Evolutionary conservation across 2,329 filamentous ascomycete species (phyloP).

Genomic region (Penicillium sp.): DNA sequence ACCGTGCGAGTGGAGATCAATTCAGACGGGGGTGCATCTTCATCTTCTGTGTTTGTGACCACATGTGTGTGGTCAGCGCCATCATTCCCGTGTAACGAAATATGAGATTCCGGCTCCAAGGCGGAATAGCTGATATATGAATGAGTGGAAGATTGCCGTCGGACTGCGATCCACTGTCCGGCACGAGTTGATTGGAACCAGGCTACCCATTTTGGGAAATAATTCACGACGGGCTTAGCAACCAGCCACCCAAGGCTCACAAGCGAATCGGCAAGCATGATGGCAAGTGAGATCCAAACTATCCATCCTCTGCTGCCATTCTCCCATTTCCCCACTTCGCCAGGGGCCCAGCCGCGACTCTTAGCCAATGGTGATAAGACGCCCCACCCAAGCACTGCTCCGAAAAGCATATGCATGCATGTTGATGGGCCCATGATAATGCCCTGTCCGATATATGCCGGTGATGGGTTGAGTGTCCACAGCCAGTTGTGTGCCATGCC

Average conservation of each 20-base stretch:
- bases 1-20: constrained; percentile 71
- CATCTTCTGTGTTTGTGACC: constrained; percentile 43
- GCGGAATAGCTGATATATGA: constrained; percentile 34
- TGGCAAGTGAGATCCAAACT: constrained; percentile 90
- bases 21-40: constrained; percentile 80
- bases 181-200: constrained; percentile 29
- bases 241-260: constrained; percentile 80
- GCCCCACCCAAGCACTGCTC: constrained; percentile 85
- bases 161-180: constrained; percentile 28
- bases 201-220: constrained; percentile 40
- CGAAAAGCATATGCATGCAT: constrained; percentile 90
- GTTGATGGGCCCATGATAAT: constrained; percentile 98
- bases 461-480: constrained; percentile 92
- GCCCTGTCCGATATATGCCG: constrained; percentile 95
- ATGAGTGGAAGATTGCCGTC: constrained; percentile 18
- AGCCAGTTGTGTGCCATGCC: constrained; percentile 75
- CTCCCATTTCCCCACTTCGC: constrained; percentile 82
- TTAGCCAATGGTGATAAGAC: constrained; percentile 87
- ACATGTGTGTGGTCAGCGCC: background rate
- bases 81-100: constrained; percentile 4
- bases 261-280: constrained; percentile 93
- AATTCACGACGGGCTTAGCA: constrained; percentile 57
- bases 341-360: constrained; percentile 80
- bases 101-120: constrained; percentile 17
- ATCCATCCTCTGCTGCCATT: constrained; percentile 97